Conservation (phyloP, 352 stramenopile species). For the Phytopythium litorale region DNA sequence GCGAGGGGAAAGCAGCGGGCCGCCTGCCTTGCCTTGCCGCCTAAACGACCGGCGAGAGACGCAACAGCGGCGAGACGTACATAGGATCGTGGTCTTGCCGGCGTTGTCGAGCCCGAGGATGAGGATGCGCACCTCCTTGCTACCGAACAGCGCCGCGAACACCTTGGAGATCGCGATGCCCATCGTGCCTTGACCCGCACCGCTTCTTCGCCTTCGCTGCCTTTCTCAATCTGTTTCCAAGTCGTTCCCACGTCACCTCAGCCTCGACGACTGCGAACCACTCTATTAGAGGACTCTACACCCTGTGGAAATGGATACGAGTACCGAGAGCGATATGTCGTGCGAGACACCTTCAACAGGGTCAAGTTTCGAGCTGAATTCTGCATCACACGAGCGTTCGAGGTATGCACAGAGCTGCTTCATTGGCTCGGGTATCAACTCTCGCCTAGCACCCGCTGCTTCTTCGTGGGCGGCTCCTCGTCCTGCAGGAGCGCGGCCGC, state of each 20-base stretch:
- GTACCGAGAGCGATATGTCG: background rate
- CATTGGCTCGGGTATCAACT: background rate
- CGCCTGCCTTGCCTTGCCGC: too few species aligned
- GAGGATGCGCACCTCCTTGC: slow-evolving; percentile 99
- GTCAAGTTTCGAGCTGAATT: background rate
- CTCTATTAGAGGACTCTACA: background rate
- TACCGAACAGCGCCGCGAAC: slow-evolving; percentile 98
- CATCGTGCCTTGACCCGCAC: slow-evolving; percentile 56
- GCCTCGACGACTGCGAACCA: background rate
- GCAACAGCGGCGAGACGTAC: slow-evolving; percentile 34
- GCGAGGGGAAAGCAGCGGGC: too few species aligned
- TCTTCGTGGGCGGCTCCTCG: slow-evolving; percentile 55
- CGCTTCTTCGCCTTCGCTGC: background rate
- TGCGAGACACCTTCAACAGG: background rate
- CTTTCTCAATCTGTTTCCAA: background rate
- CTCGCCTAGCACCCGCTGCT: slow-evolving; percentile 34
- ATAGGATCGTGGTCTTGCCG: slow-evolving; percentile 99
- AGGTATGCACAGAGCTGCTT: background rate
- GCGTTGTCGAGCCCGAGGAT: slow-evolving; percentile 99
- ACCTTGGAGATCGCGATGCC: slow-evolving; percentile 97
- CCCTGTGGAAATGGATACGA: background rate
- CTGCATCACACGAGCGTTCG: too few species aligned
- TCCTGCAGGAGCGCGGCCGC: slow-evolving; percentile 15
- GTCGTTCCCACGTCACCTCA: background rate
- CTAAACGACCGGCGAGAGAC: too few species aligned